Evolutionary conservation across 345 rosid genomes (phyloP).

Genomic region (Hypericum perforatum): DNA sequence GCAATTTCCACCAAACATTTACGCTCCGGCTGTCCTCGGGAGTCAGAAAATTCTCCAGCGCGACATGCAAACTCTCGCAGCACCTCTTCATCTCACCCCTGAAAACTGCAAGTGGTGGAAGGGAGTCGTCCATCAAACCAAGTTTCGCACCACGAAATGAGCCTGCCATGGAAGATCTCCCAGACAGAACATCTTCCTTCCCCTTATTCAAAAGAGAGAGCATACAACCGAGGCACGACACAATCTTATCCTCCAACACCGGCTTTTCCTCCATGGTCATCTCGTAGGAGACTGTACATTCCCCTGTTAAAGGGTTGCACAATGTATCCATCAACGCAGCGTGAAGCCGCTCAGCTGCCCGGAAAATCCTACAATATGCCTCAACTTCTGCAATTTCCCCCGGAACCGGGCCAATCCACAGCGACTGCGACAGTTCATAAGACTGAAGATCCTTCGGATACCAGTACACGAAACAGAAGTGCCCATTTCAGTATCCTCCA

Average conservation of each 20-base stretch:
- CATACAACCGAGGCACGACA: conserved; percentile 87
- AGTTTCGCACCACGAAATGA: conserved; percentile 38
- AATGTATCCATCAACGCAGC: conserved; percentile 81
- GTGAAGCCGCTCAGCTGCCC: conserved; percentile 76
- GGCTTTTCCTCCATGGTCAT: conserved; percentile 75
- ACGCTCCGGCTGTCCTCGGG: conserved; percentile 56
- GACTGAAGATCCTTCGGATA: conserved; percentile 30
- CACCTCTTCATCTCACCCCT: conserved; percentile 95
- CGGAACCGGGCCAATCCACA: conserved; percentile 89
- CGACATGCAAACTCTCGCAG: conserved; percentile 86
- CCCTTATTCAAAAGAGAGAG: conserved; percentile 78
- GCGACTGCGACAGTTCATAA: conserved; percentile 54
- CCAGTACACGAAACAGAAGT: conserved; percentile 18
- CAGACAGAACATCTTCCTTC: conserved; percentile 84
- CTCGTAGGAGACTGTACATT: conserved; percentile 69
- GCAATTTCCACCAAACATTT: conserved; percentile 80
- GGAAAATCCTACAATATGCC: conserved; percentile 89
- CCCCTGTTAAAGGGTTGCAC: conserved; percentile 94
- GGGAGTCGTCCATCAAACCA: conserved; percentile 48
- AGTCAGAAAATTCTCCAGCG: conserved; percentile 76
- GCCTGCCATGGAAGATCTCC: conserved; percentile 52
- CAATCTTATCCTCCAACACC: conserved; percentile 77
- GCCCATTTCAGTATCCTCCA: conserved; percentile 11
- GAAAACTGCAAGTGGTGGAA: conserved; percentile 89
- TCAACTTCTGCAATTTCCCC: conserved; percentile 96